Evolutionary conservation across 2,329 filamentous ascomycete genomes (phyloP), one percentile per base, ranked within the genome.

Genomic region (Triangularia verruculosa): DNA sequence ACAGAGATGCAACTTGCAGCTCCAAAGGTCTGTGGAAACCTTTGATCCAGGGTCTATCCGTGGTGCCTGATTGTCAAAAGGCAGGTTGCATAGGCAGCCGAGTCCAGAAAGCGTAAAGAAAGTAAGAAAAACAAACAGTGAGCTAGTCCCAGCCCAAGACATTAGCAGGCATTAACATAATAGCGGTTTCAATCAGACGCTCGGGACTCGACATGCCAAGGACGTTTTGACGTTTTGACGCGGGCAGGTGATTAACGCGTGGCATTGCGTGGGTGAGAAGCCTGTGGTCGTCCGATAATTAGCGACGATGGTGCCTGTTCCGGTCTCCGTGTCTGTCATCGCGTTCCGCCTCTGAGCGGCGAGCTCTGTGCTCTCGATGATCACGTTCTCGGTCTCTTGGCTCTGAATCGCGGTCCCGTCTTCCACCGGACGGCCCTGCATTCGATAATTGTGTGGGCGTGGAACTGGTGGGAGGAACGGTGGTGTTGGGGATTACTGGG

Each of bases 401-500:
- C 60, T 72, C 70, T 22, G 71, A 72, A 64, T 80, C 78, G 70
- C 72, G 77, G 73, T 67, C 64, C 57, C 78, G 77, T 70, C 77
- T 78, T 17, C 65, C 52, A 53, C 63, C 52, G 34, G 66, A 62
- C 22, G 63, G 64, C 71, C 73, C 74, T 72, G 72, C 74, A 66
- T 72, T 72, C 64, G 76, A 69, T 68, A 76, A 75, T 72, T 77
- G 78, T 71, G 77, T 72, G 70, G 74, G 64, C 30, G 68, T 57
- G 25, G 62, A 43, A 56, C 64, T 68, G 59, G 66, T 75, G 67
- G 77, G 71, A 68, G 76, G 75, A 58, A 76, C 70, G 58, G 77
- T 71, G 25, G 74, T 74, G 11, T 77, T 73, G 61, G 72, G 70
- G 57, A 78, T 74, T 68, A 74, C 68, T 65, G 75, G 76, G 64